A percentile compares a stretch with the other conserved stretches of the same genome.
These are phyloP conservation scores for Phytophthora syringae DNA, from an alignment of 352 stramenopile genomes.

Conservation along the genomic window DNA sequence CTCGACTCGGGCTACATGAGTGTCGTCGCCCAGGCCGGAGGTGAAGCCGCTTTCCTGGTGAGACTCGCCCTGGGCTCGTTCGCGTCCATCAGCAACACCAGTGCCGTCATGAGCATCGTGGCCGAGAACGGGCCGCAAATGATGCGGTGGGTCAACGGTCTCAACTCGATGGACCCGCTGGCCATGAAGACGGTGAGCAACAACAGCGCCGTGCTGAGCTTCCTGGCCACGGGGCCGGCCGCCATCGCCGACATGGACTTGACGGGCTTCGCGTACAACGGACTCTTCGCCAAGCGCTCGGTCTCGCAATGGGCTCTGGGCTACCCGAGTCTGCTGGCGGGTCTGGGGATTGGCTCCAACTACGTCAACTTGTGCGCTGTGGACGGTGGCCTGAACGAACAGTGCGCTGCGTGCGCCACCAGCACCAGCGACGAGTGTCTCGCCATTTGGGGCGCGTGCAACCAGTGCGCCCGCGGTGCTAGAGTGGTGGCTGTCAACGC, in stretches of 20 bases:
- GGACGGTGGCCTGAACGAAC: constrained; percentile 42
- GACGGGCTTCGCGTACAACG: constrained; percentile 60
- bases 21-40: constrained; percentile 67
- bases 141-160: constrained; percentile 71
- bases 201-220: constrained; percentile 43
- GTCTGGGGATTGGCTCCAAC: constrained; percentile 54
- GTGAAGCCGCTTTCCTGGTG: constrained; percentile 62
- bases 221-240: constrained; percentile 39
- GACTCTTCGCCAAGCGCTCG: constrained; percentile 56
- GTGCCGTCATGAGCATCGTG: constrained; percentile 37
- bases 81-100: constrained; percentile 37
- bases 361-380: constrained; percentile 46
- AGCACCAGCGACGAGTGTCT: constrained; percentile 41
- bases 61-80: constrained; percentile 61
- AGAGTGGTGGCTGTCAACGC: constrained; percentile 53
- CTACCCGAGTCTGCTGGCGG: constrained; percentile 59
- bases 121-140: constrained; percentile 56
- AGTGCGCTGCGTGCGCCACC: constrained; percentile 51
- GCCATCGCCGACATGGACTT: constrained; percentile 49
- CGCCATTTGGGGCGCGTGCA: constrained; percentile 50
- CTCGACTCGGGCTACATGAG: constrained; percentile 75
- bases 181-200: constrained; percentile 49
- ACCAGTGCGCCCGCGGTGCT: constrained; percentile 46
- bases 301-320: constrained; percentile 59
- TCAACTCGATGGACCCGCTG: constrained; percentile 61